Base-by-base conservation (phyloP, 192 early-diverging fungal genomes). In the Phycomyces blakesleeanus region DNA sequence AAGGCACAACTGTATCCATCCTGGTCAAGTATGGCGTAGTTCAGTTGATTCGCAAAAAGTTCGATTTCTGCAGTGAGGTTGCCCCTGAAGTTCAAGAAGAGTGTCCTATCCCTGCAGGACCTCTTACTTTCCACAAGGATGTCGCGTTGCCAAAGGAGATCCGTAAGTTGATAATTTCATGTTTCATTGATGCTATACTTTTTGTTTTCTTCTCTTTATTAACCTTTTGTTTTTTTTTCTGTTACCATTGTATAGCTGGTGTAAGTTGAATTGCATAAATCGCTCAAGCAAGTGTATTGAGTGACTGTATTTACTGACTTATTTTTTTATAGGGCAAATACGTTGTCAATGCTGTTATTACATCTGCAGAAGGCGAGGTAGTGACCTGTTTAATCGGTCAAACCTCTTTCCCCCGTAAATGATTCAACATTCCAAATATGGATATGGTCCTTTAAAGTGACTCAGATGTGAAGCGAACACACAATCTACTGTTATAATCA, bases 111-210 rank as follows among this genome's bases (percentile, higher is more conserved):
- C 38, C 52, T 7, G 56, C 72, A 22, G 83, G 83, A 10, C 67
- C 75, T 0, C 72, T 81, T 7, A 37, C 22, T 9, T 61, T 85
- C 10, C 21, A 64, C 0, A 73, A 80, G 40, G 51, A 66, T 9
- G 73, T 85, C 24, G 74, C 71, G 8, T 74, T 85, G 40, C 83
- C 83, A 18, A 82, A 76, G 60, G 78, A 82, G 59, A 85, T 82
- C 57, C 83, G 78, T 73, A 75, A 73, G 65, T 77, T 74, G n/a
- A n/a, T n/a, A n/a, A n/a, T n/a, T n/a, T n/a, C n/a, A n/a, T n/a
- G n/a, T n/a, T n/a, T n/a, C n/a, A n/a, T n/a, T n/a, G n/a, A n/a
- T n/a, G n/a, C n/a, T n/a, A n/a, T n/a, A n/a, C n/a, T n/a, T n/a
- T n/a, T n/a, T n/a, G n/a, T 71, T 62, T 40, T 25, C 11, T 26